Evolutionary conservation across 2,329 filamentous ascomycete genomes (phyloP), one percentile per base, ranked within the genome.

Genomic region (Conoideocrella luteorostrata): DNA sequence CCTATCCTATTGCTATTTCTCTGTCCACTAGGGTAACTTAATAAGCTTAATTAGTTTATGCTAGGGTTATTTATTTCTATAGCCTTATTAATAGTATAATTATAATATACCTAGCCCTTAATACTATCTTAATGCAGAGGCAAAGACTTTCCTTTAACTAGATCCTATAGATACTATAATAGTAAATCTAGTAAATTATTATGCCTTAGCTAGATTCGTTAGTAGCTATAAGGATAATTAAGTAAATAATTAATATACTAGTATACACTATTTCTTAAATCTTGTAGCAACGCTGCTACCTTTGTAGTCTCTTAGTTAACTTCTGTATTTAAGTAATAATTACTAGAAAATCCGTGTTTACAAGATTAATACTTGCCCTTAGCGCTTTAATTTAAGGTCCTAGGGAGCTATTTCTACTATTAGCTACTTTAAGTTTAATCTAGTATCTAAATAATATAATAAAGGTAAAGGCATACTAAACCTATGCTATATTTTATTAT

Each of bases 331-430:
- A 13, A 12, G 18, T 21, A 10, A 37, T 36, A 23, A 20, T n/a
- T 10, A 35, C 3, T 9, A 43, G 15, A 18, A 13, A 15, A 30
- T 20, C 22, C 22, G 15, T 28, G 24, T 11, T 38, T 36, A 18
- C 29, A 32, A 32, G 12, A 22, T 29, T 26, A 18, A 38, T 4
- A 7, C 5, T 23, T 24, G 39, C 5, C 26, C 39, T 42, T 22
- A 39, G 5, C 44, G 44, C 33, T 46, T 42, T 26, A 9, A 12
- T 12, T 23, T n/a, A 21, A 33, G 38, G 23, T 20, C 26, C n/a
- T 26, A 7, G 22, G 23, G 18, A 1, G 13, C 4, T 18, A 20
- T 39, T 44, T 39, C 35, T 33, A 39, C 6, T 20, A n/a, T 28
- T 23, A 18, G 15, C 20, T 39, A 24, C 39, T 46, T 42, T 4